Evolutionary conservation across 1,139 yeast genomes (phyloP).

Genomic region (Taiozyma sp.): DNA sequence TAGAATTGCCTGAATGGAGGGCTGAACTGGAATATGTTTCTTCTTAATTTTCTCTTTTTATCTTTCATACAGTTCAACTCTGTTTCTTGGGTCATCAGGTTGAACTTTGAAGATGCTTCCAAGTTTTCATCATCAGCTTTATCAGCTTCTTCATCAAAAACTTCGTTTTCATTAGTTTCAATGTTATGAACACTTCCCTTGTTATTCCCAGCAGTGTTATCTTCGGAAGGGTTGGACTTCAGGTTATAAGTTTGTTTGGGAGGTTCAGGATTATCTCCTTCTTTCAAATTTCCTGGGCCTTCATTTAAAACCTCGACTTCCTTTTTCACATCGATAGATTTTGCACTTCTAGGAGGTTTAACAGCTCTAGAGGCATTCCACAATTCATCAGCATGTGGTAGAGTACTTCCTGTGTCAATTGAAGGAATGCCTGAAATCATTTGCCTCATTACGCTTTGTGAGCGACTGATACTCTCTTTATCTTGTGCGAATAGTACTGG

Average conservation of each 20-base stretch:
- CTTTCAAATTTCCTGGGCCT: background rate
- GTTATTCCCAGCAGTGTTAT: background rate
- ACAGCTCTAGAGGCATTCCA: background rate
- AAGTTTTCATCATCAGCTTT: background rate
- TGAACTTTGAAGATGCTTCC: conserved; percentile 1
- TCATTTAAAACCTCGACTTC: background rate
- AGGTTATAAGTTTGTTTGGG: background rate
- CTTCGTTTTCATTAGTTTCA: background rate
- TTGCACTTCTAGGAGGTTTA: background rate
- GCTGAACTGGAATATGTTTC: background rate
- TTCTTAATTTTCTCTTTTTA: background rate
- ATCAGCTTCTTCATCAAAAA: background rate
- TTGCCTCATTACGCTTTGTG: background rate
- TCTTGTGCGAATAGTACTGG: conserved; percentile 18
- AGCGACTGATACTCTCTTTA: conserved; percentile 2
- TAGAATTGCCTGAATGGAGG: conserved; percentile 10
- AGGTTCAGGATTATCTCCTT: background rate
- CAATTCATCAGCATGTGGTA: background rate
- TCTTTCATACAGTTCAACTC: conserved; percentile 13
- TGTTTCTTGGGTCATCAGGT: conserved; percentile 13
- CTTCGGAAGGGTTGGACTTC: background rate
- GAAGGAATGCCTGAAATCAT: background rate
- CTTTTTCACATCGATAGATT: background rate
- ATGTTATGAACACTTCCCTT: background rate
- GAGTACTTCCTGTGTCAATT: background rate